These are phyloP conservation scores for Chenopodium formosanum DNA, from an alignment of 148 eudicot genomes.

Conservation along the genomic window DNA sequence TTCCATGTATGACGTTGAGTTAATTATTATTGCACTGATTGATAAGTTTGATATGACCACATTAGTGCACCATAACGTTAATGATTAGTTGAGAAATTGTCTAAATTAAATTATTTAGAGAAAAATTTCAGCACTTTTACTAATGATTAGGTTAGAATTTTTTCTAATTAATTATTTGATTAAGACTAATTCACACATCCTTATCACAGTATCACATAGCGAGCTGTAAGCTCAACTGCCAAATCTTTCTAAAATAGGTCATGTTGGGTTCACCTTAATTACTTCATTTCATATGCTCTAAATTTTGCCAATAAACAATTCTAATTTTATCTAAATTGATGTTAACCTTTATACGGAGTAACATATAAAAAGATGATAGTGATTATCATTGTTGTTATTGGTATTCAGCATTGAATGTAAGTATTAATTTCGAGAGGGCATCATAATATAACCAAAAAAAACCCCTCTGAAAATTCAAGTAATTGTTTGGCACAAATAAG, in stretches of 20 bases:
- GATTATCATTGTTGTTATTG: too few species aligned
- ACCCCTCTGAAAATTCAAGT: too few species aligned
- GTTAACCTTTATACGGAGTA: too few species aligned
- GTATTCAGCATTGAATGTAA: too few species aligned
- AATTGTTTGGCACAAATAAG: too few species aligned
- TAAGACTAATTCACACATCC: background rate
- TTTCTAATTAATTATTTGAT: background rate
- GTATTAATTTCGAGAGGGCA: too few species aligned
- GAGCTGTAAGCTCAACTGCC: background rate
- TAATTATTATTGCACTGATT: background rate
- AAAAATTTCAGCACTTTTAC: background rate
- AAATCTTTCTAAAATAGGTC: background rate
- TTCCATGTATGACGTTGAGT: background rate
- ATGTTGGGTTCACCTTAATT: background rate
- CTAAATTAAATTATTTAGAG: background rate
- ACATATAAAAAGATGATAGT: too few species aligned
- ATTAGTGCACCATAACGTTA: background rate
- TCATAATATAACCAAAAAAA: too few species aligned
- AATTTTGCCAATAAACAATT: too few species aligned
- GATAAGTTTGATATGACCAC: background rate
- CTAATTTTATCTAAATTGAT: too few species aligned
- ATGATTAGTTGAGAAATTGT: slow-evolving; percentile 19
- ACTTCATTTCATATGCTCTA: too few species aligned
- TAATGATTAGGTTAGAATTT: background rate
- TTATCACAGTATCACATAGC: background rate